A percentile compares a stretch with the other conserved stretches of the same genome.
Conservation (phyloP, 352 stramenopile species). For the Phytopythium helicoides region DNA sequence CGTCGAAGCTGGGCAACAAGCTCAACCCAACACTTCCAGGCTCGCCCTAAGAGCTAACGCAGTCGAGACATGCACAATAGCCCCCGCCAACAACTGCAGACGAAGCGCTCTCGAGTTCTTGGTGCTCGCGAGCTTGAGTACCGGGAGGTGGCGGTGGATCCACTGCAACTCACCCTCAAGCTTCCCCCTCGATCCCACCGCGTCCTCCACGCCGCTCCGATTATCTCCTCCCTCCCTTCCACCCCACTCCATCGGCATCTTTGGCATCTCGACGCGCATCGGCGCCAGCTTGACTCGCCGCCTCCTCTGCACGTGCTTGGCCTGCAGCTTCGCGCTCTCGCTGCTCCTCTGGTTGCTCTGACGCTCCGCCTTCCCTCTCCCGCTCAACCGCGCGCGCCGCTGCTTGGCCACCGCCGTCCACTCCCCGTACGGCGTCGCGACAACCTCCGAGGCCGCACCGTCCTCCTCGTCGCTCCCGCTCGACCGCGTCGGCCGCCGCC, state of each 20-base stretch:
- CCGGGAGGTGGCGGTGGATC: conserved; percentile 59
- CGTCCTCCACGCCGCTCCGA: neutral
- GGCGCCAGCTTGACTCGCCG: neutral
- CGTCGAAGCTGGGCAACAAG: conserved; percentile 24
- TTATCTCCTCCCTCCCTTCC: too few relatives aligned
- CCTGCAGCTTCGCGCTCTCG: neutral
- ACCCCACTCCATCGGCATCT: neutral
- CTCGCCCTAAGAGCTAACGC: conserved; percentile 18
- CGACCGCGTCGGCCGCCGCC: neutral
- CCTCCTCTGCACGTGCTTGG: neutral
- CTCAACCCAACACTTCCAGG: conserved; percentile 26
- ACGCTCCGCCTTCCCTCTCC: neutral
- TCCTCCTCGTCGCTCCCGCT: neutral
- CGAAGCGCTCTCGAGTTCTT: conserved; percentile 48
- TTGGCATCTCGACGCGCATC: neutral
- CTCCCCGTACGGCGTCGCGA: conserved; percentile 4
- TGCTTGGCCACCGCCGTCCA: neutral
- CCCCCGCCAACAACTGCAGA: conserved; percentile 32
- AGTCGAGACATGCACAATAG: conserved; percentile 23
- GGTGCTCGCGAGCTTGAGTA: conserved; percentile 41
- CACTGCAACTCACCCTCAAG: conserved; percentile 49
- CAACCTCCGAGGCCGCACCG: neutral
- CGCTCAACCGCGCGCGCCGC: too few relatives aligned
- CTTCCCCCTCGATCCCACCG: neutral
- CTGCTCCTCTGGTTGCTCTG: neutral